Evolutionary conservation across 257 asterid species (phyloP).

Genomic region (Eustoma russellianum): DNA sequence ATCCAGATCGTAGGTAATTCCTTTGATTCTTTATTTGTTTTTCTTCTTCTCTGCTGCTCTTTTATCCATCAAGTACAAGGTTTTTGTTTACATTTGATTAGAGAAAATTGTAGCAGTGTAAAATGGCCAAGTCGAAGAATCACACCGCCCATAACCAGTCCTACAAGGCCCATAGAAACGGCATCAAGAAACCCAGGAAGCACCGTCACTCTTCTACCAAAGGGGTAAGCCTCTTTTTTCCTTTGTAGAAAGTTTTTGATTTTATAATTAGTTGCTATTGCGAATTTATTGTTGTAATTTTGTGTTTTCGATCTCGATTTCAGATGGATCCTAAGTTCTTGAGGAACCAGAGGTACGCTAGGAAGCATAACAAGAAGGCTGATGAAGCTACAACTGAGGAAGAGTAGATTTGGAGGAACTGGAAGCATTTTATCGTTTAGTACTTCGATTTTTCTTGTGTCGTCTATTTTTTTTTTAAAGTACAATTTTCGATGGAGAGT

Average conservation of each 20-base stretch:
- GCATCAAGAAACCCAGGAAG: constrained; percentile 78
- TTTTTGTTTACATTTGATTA: too few species aligned
- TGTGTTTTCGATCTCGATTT: not conserved
- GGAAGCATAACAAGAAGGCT: not conserved
- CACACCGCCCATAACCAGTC: constrained; percentile 96
- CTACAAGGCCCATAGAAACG: constrained; percentile 73
- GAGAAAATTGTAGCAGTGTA: too few species aligned
- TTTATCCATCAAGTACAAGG: too few species aligned
- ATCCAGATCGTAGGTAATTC: too few species aligned
- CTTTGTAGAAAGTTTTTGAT: not conserved
- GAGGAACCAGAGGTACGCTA: constrained; percentile 1
- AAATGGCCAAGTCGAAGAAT: constrained; percentile 89
- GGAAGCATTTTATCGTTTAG: not conserved
- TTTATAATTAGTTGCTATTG: not conserved
- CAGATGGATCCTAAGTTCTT: not conserved
- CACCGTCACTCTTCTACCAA: constrained; percentile 75
- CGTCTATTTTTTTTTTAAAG: too few species aligned
- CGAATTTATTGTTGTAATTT: not conserved
- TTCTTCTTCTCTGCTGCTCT: too few species aligned
- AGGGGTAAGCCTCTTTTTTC: constrained; percentile 35
- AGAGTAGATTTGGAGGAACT: constrained; percentile 13
- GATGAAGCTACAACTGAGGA: not conserved
- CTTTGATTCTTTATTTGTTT: too few species aligned
- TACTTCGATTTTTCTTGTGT: too few species aligned
- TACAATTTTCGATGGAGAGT: too few species aligned